Percentiles rank a stretch among this genome's conserved stretches.
These are phyloP conservation scores for Hepatocystis sp. DNA, from an alignment of 169 alveolate species.

Conservation along the genomic window DNA sequence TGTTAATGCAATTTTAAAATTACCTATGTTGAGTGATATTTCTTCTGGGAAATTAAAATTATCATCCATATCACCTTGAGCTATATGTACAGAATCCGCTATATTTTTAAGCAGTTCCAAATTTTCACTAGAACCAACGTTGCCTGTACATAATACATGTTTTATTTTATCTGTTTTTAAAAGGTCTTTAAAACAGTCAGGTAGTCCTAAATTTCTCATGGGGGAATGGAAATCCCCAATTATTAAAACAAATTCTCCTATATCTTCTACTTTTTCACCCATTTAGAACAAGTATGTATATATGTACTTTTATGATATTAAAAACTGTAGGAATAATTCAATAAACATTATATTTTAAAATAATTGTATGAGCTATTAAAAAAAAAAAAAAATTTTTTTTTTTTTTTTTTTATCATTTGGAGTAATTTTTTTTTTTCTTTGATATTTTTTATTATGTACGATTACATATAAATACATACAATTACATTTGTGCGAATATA, in stretches of 20 bases:
- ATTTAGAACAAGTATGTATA: not conserved
- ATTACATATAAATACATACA: no score
- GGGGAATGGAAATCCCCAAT: conserved; percentile 88
- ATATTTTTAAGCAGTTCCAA: conserved; percentile 81
- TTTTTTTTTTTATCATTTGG: no score
- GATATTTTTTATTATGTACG: no score
- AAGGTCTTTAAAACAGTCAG: conserved; percentile 84
- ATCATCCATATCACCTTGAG: conserved; percentile 86
- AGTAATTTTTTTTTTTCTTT: no score
- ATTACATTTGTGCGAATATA: no score
- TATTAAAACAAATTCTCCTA: conserved; percentile 82
- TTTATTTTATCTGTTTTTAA: conserved; percentile 85
- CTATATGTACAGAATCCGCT: conserved; percentile 85
- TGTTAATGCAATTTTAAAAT: conserved; percentile 92
- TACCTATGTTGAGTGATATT: conserved; percentile 83
- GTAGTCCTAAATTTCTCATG: conserved; percentile 82
- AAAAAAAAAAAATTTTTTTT: no score
- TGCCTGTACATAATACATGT: conserved; percentile 86
- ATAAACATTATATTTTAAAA: not conserved
- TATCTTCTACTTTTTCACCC: conserved; percentile 74
- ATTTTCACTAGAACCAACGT: conserved; percentile 84
- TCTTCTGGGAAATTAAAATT: conserved; percentile 82
- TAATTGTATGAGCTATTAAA: no score
- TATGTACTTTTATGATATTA: conserved; percentile 3
- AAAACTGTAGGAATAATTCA: conserved; percentile 1